Evolutionary conservation across 345 rosid species (phyloP).

Genomic region (Capsella bursapastoris): DNA sequence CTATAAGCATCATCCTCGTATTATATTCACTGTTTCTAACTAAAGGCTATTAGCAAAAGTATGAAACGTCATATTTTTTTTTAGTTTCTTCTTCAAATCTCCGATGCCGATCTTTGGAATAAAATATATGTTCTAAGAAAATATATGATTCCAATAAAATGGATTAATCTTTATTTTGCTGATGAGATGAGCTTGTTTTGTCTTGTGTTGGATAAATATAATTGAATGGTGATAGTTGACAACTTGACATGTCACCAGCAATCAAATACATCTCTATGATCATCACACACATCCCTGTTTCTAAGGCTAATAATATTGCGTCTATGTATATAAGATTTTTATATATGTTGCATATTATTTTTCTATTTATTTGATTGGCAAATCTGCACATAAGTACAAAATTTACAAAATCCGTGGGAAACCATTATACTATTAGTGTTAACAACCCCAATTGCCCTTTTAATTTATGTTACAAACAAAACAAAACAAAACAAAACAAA

Average conservation of each 20-base stretch:
- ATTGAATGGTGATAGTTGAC: conserved; percentile 14
- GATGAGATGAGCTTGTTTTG: conserved; percentile 10
- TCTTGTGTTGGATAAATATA: conserved; percentile 8
- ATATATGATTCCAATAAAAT: not conserved
- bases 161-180: conserved; percentile 1
- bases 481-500: no score
- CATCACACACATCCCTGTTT: conserved; percentile 1
- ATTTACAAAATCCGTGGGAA: not conserved
- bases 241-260: conserved; percentile 12
- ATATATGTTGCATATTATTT: not conserved
- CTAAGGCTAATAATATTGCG: not conserved
- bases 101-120: not conserved
- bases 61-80: not conserved
- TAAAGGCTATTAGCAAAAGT: not conserved
- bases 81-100: not conserved
- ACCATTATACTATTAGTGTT: not conserved
- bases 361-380: not conserved
- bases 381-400: not conserved
- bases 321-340: not conserved
- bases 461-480: no score
- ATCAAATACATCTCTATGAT: not conserved
- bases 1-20: conserved; percentile 9
- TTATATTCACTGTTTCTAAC: not conserved
- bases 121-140: no score
- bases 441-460: no score